Evolutionary conservation across 2,329 filamentous ascomycete genomes (phyloP).

Genomic region (Scortechinia acanthostroma): DNA sequence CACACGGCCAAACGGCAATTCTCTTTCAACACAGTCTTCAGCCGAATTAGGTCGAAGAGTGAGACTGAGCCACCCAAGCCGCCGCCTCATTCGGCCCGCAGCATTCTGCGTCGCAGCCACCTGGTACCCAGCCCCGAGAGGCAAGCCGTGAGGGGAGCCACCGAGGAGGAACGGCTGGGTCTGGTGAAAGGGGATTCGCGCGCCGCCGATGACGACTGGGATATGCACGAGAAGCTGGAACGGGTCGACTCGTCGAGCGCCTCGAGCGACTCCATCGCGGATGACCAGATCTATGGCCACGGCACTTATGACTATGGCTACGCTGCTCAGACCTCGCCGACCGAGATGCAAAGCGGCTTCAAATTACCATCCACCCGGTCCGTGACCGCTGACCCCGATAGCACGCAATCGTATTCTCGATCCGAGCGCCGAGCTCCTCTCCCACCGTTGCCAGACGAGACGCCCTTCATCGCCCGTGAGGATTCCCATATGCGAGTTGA

Average conservation of each 20-base stretch:
- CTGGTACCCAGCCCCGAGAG: neutral
- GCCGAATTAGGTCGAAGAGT: neutral
- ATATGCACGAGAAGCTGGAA: neutral
- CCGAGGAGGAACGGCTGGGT: conserved; percentile 1
- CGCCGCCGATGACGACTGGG: neutral
- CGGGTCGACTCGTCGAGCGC: neutral
- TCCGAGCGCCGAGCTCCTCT: neutral
- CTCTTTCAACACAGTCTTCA: neutral
- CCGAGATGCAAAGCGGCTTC: no score
- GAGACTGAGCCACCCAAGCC: neutral
- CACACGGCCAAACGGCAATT: neutral
- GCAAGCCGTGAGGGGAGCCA: neutral
- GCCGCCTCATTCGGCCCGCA: neutral
- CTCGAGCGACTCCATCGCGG: neutral
- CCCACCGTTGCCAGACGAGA: neutral
- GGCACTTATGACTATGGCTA: no score
- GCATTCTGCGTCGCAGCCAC: neutral
- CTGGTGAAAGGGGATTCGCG: neutral
- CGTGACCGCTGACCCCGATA: neutral
- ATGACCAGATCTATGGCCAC: neutral
- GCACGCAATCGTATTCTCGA: neutral
- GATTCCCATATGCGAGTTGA: neutral
- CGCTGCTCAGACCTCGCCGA: no score
- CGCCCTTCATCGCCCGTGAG: neutral
- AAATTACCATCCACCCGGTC: neutral